Evolutionary conservation across 352 stramenopile species (phyloP).

Genomic region (Globisporangium sylvaticum): DNA sequence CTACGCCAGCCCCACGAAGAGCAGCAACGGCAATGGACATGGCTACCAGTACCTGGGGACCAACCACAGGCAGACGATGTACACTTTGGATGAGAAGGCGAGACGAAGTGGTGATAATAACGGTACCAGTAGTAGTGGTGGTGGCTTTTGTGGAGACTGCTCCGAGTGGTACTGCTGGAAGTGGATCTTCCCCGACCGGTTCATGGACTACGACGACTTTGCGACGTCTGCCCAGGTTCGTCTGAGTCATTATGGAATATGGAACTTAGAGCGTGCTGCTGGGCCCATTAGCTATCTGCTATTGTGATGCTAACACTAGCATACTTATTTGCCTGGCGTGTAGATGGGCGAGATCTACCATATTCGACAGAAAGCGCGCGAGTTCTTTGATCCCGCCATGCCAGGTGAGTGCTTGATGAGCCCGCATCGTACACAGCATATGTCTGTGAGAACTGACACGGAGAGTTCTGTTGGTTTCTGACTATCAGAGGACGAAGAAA

Average conservation of each 20-base stretch:
- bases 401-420: conserved; percentile 22
- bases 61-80: conserved; percentile 2
- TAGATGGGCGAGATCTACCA: conserved; percentile 59
- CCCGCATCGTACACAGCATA: not conserved
- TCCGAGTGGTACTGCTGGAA: conserved; percentile 58
- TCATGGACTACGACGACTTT: conserved; percentile 68
- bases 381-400: conserved; percentile 47
- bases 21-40: not conserved
- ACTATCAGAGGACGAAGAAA: conserved; percentile 49
- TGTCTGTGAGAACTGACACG: not conserved
- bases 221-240: conserved; percentile 44
- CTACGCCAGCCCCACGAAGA: conserved; percentile 7
- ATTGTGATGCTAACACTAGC: not conserved
- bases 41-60: conserved; percentile 3
- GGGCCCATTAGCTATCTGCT: not conserved
- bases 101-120: conserved; percentile 4
- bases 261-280: not conserved
- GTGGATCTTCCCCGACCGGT: conserved; percentile 51
- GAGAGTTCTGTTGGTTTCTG: not conserved
- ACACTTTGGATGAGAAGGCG: not conserved
- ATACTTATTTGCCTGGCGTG: not conserved
- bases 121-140: conserved; percentile 6
- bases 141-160: conserved; percentile 19
- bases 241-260: not conserved
- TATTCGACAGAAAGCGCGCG: conserved; percentile 48